Conservation (phyloP, 805 yeast genomes). For the Tetrapisispora taiwanensis region DNA sequence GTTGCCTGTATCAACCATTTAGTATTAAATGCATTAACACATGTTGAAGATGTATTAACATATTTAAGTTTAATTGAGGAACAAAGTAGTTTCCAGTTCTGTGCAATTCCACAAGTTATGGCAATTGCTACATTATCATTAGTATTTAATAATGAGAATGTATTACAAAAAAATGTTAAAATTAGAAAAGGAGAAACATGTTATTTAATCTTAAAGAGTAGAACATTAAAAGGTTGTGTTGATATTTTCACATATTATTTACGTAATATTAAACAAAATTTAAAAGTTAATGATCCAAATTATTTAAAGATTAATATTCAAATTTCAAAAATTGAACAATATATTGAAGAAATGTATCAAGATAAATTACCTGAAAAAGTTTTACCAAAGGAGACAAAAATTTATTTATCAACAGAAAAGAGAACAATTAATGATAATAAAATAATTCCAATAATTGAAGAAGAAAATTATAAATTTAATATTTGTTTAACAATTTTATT, state of each 20-base stretch:
- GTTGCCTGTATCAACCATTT: conserved; percentile 72
- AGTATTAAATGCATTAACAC: conserved; percentile 68
- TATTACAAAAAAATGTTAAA: conserved; percentile 67
- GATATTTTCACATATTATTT: conserved; percentile 68
- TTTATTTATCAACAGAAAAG: conserved; percentile 33
- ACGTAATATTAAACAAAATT: conserved; percentile 66
- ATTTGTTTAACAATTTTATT: conserved; percentile 15
- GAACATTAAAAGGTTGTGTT: conserved; percentile 68
- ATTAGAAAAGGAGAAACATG: conserved; percentile 87
- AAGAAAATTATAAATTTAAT: conserved; percentile 23
- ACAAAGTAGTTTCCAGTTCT: conserved; percentile 76
- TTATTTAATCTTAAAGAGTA: conserved; percentile 58
- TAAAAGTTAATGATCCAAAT: conserved; percentile 76
- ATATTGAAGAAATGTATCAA: conserved; percentile 70
- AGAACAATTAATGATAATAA: conserved; percentile 36
- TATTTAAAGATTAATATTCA: conserved; percentile 74
- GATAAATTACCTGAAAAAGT: conserved; percentile 48
- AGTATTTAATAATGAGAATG: conserved; percentile 69
- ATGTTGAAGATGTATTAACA: conserved; percentile 64
- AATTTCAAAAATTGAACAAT: conserved; percentile 84
- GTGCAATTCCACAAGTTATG: conserved; percentile 98
- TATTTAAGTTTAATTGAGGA: conserved; percentile 75
- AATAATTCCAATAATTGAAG: conserved; percentile 13
- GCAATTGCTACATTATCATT: conserved; percentile 92
- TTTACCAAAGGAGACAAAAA: conserved; percentile 29